Evolutionary conservation across 345 rosid species (phyloP).

Genomic region (Angophora floribunda): DNA sequence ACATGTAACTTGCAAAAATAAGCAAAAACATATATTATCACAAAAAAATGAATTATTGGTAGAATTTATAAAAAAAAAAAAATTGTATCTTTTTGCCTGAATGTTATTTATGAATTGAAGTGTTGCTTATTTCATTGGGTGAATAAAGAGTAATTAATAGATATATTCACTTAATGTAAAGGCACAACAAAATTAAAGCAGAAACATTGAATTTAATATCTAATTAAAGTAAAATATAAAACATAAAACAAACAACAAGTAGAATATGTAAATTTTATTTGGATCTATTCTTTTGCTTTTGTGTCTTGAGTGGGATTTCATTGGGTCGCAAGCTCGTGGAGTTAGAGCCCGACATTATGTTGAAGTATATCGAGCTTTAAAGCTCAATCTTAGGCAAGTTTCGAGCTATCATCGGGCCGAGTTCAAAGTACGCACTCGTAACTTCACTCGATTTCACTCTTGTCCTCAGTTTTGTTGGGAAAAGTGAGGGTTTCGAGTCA

Average conservation of each 20-base stretch:
- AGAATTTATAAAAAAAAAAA: too few species aligned
- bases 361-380: too few species aligned
- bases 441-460: neutral
- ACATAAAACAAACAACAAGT: neutral
- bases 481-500: too few species aligned
- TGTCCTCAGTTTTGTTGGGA: neutral
- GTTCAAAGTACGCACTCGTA: neutral
- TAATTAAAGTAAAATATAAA: too few species aligned
- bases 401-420: too few species aligned
- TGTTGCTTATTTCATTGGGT: neutral
- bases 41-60: neutral
- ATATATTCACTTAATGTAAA: too few species aligned
- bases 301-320: neutral
- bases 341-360: too few species aligned
- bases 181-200: too few species aligned
- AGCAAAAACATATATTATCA: too few species aligned
- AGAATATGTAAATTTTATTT: too few species aligned
- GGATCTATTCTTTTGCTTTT: neutral
- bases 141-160: neutral
- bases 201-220: too few species aligned
- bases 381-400: too few species aligned
- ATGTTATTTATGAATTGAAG: neutral
- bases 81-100: neutral
- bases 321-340: neutral
- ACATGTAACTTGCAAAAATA: rapidly evolving